Conservation (phyloP, 2,329 filamentous ascomycete genomes). For the Venturia nashicola region DNA sequence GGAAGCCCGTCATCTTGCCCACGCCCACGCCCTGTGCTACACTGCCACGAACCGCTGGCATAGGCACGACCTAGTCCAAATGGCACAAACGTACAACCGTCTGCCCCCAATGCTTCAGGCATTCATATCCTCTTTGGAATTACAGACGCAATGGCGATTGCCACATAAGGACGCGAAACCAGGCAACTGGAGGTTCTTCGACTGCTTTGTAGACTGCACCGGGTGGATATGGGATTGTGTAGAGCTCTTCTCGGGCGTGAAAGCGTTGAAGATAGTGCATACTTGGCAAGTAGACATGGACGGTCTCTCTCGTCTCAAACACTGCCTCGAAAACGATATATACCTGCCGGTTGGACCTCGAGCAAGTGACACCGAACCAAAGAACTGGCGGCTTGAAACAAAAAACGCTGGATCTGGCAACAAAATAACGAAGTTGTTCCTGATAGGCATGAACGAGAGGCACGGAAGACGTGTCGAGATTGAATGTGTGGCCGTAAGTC, state of each 20-base stretch:
- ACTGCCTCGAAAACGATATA: neutral
- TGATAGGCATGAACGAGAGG: neutral
- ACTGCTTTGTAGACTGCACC: neutral
- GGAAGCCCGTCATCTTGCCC: neutral
- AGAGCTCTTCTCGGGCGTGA: neutral
- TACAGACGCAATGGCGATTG: neutral
- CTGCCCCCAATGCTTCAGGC: neutral
- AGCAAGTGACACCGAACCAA: neutral
- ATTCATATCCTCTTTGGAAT: neutral
- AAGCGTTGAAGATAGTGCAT: neutral
- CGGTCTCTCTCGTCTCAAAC: neutral
- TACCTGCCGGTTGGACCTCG: neutral
- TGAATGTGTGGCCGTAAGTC: neutral
- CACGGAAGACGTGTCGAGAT: neutral
- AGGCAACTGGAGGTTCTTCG: neutral
- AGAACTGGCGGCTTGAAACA: neutral
- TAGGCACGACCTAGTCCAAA: neutral
- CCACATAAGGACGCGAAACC: neutral
- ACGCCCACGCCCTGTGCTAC: neutral
- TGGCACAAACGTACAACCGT: neutral
- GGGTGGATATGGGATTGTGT: neutral
- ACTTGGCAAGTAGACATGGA: neutral
- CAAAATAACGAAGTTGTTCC: neutral
- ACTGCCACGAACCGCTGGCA: slow-evolving; percentile 4
- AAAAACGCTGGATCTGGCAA: neutral